Conservation (phyloP, 176 grass and related monocot genomes). For the Juncus effusus region DNA sequence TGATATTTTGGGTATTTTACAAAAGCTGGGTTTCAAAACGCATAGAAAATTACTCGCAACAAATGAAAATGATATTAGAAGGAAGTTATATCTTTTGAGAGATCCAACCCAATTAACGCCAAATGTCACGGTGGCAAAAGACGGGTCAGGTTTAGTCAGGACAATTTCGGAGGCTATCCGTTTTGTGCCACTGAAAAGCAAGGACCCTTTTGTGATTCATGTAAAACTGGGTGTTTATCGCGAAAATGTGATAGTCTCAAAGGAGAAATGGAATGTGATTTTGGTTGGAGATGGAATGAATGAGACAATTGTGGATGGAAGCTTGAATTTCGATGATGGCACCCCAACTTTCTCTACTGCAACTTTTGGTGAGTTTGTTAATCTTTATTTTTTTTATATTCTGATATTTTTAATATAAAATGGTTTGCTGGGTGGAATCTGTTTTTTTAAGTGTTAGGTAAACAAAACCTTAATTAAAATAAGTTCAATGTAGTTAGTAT, state of each 20-base stretch:
- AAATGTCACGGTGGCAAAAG: conserved; percentile 18
- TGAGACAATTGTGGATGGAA: conserved; percentile 33
- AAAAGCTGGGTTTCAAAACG: conserved; percentile 23
- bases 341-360: conserved; percentile 33
- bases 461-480: conserved; percentile 13
- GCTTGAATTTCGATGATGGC: conserved; percentile 29
- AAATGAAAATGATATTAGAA: neutral
- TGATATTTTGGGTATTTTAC: conserved; percentile 14
- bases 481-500: neutral
- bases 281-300: conserved; percentile 25
- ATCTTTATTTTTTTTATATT: neutral
- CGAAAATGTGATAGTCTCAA: conserved; percentile 22
- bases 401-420: neutral
- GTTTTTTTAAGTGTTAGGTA: conserved; percentile 16
- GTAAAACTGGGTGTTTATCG: conserved; percentile 20
- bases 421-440: neutral
- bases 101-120: conserved; percentile 11
- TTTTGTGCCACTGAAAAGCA: conserved; percentile 2
- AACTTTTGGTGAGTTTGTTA: conserved; percentile 36
- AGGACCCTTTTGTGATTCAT: conserved; percentile 22
- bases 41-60: conserved; percentile 17
- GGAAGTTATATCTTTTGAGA: conserved; percentile 5
- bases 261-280: conserved; percentile 25
- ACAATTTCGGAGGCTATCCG: conserved; percentile 25
- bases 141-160: conserved; percentile 19